Percentiles rank a stretch among this genome's conserved stretches.
These are phyloP conservation scores for Pestalotiopsis sp. DNA, from an alignment of 2,329 filamentous ascomycete genomes.

Conservation along the genomic window DNA sequence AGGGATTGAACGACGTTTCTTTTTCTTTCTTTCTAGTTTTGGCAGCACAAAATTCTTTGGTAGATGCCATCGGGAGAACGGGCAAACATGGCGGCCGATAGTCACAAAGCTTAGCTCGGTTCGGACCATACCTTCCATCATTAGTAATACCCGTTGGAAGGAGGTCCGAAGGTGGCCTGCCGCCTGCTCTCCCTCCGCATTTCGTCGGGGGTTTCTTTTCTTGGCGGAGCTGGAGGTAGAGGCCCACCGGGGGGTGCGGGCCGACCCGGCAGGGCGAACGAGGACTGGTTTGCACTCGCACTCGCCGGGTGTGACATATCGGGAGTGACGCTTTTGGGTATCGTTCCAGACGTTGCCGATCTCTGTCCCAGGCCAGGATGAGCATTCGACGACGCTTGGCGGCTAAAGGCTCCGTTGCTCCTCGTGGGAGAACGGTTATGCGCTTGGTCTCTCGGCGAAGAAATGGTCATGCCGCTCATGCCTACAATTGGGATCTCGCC, in stretches of 20 bases:
- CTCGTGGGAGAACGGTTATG: constrained; percentile 56
- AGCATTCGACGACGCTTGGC: constrained; percentile 43
- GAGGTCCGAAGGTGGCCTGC: constrained; percentile 55
- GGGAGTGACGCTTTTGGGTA: constrained; percentile 48
- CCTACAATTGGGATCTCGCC: constrained; percentile 68
- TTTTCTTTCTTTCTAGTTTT: background rate
- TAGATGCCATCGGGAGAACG: background rate
- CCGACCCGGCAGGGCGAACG: constrained; percentile 67
- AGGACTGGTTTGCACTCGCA: constrained; percentile 48
- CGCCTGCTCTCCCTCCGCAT: constrained; percentile 53
- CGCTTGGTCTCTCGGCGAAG: constrained; percentile 53
- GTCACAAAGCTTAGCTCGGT: no score
- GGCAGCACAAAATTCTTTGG: background rate
- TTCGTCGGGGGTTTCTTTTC: constrained; percentile 59
- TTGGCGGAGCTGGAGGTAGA: constrained; percentile 62
- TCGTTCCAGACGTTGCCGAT: constrained; percentile 53
- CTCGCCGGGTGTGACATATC: constrained; percentile 39
- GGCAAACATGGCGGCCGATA: background rate
- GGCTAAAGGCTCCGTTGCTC: constrained; percentile 48
- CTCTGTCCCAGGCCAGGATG: constrained; percentile 58
- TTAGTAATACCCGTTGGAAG: constrained; percentile 34
- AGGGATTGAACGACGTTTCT: background rate
- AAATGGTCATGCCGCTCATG: constrained; percentile 40
- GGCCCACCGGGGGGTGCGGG: constrained; percentile 61
- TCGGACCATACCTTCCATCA: constrained; percentile 30